Evolutionary conservation across 176 grass and related monocot genomes (phyloP).

Genomic region (Lolium rigidum): DNA sequence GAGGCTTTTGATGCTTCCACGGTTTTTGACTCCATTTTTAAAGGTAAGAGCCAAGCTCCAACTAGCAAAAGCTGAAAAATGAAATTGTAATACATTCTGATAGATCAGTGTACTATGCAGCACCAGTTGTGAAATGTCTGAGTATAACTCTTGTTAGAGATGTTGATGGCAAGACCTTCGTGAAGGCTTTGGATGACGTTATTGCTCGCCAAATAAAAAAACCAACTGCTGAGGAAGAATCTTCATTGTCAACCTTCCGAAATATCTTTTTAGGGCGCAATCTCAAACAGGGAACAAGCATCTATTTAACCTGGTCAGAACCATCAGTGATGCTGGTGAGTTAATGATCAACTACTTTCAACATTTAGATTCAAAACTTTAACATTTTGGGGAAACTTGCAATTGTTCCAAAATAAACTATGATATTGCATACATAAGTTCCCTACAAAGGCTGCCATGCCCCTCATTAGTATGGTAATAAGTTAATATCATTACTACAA

Average conservation of each 20-base stretch:
- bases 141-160: conserved; percentile 83
- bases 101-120: conserved; percentile 48
- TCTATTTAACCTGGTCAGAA: conserved; percentile 78
- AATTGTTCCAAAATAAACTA: background rate
- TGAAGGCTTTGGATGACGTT: conserved; percentile 83
- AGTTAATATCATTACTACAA: conserved; percentile 1
- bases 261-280: conserved; percentile 67
- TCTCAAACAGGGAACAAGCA: conserved; percentile 70
- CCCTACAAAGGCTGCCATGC: background rate
- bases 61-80: background rate
- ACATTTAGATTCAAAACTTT: background rate
- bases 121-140: conserved; percentile 74
- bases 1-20: conserved; percentile 62
- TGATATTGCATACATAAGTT: background rate
- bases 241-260: conserved; percentile 64
- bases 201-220: conserved; percentile 69
- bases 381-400: background rate
- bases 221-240: conserved; percentile 58
- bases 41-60: conserved; percentile 49
- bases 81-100: conserved; percentile 44
- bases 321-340: conserved; percentile 80
- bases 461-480: background rate
- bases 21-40: conserved; percentile 74
- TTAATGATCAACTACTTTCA: background rate
- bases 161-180: conserved; percentile 84